Base-by-base conservation (phyloP, 2,329 filamentous ascomycete species). In the Tolypocladium amazonense region DNA sequence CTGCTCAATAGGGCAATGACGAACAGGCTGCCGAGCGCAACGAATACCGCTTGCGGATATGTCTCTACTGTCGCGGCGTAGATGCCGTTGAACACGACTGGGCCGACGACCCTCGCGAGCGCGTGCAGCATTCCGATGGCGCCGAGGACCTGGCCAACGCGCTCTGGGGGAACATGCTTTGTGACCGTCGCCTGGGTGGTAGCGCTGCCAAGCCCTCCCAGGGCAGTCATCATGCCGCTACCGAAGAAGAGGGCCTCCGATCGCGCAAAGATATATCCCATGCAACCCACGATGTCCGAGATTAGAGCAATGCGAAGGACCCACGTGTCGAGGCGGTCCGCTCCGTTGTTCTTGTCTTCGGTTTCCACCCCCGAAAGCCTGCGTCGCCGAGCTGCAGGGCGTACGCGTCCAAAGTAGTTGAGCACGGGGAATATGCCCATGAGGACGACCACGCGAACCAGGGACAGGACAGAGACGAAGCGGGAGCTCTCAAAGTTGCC, bases 111-210 rank as follows among this genome's bases (percentile, higher is more conserved):
- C 62, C 92, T 81, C 3, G 89, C 84, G 41, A 96, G 75, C 1
- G 91, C 89, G 73, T 97, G 93, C 60, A 97, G 75, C 62, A 97
- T 78, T 0, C 93, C 94, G 20, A 88, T 88, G 1, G 92, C 92
- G 27, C 94, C 94, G 0, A 99, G 81, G n/a, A 97, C 77, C 71
- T 94, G 87, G 0, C 94, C 94, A 0, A 94, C 88, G 55, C 84
- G 83, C 63, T 94, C 89, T 0, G 86, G 80, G 0, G 92, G 90
- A 0, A 97, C 88, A 71, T 97, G 94, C 71, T 97, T 97, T 25
- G 92, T 97, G 57, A 97, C 77, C 0, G 88, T 83, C 1, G 89
- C 88, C 69, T 96, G 91, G 56, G 96, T 79, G 0, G 90, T 94
- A 1, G 94, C 92, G 41, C 88, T 88, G 0, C 88, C 92, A 54